phyloP scores from a whole-genome alignment of 148 eudicot genomes.

The Camellia lanceoleosa region DNA sequence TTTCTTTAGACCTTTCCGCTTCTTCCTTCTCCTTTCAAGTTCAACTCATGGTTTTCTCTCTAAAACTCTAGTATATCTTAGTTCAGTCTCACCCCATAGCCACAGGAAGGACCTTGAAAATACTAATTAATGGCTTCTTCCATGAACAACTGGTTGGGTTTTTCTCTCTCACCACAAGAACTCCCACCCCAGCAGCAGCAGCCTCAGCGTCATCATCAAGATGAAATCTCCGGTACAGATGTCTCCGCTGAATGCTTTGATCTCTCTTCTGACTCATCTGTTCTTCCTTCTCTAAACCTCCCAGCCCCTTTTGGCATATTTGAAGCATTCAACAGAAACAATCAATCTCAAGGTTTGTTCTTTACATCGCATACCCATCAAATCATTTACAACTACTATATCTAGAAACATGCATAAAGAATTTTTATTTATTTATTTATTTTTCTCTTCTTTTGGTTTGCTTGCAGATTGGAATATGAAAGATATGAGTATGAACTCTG shows the following conservation, averaged over 20 bases:
- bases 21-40: background rate
- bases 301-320: constrained; percentile 63
- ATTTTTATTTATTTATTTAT: background rate
- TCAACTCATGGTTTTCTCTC: background rate
- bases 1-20: constrained; percentile 31
- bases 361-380: background rate
- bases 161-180: constrained; percentile 75
- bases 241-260: constrained; percentile 42
- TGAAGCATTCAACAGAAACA: constrained; percentile 58
- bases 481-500: constrained; percentile 26
- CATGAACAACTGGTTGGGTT: constrained; percentile 68
- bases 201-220: constrained; percentile 23
- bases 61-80: constrained; percentile 41
- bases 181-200: constrained; percentile 20
- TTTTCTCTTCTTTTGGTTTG: constrained; percentile 6
- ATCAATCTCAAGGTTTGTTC: constrained; percentile 57
- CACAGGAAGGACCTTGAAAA: background rate
- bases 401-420: no score
- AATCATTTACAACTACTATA: no score
- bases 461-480: constrained; percentile 69
- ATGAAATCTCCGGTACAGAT: constrained; percentile 27
- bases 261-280: constrained; percentile 33
- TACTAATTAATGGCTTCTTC: constrained; percentile 22
- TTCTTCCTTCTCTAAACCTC: constrained; percentile 38
- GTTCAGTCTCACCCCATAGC: background rate